These are phyloP conservation scores for Dioszegia hungarica DNA, from an alignment of 768 basidiomycete genomes.

Conservation along the genomic window DNA sequence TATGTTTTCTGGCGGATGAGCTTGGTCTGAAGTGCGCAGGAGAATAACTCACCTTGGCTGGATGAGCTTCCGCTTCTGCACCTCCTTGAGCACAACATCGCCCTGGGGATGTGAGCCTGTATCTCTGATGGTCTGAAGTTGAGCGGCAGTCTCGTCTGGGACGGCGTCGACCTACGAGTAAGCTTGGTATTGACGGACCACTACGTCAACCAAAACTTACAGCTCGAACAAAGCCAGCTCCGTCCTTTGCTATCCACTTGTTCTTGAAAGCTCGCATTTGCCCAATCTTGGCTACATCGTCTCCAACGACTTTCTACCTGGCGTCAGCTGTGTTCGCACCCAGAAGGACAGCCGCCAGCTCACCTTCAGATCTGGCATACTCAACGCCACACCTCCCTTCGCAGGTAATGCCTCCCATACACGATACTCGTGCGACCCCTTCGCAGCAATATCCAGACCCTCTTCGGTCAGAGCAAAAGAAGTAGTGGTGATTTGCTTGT, in stretches of 20 bases:
- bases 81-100: slow-evolving; percentile 74
- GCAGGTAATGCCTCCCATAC: slow-evolving; percentile 80
- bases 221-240: slow-evolving; percentile 71
- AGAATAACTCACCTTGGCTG: slow-evolving; percentile 62
- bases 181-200: neutral
- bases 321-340: neutral
- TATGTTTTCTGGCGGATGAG: slow-evolving; percentile 65
- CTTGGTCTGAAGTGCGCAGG: neutral
- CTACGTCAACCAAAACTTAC: slow-evolving; percentile 60
- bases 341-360: neutral
- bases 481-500: slow-evolving; percentile 60
- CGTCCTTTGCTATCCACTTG: slow-evolving; percentile 91
- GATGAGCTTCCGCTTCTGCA: slow-evolving; percentile 86
- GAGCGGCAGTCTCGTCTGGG: slow-evolving; percentile 67
- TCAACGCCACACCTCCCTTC: slow-evolving; percentile 67
- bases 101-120: slow-evolving; percentile 64
- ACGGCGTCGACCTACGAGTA: slow-evolving; percentile 56
- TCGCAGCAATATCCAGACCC: slow-evolving; percentile 67
- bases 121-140: slow-evolving; percentile 67
- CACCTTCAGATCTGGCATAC: slow-evolving; percentile 64
- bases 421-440: slow-evolving; percentile 91
- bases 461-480: slow-evolving; percentile 74
- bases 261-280: slow-evolving; percentile 96
- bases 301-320: slow-evolving; percentile 60
- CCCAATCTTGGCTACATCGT: slow-evolving; percentile 84